Percentiles rank a stretch among this genome's conserved stretches.
These are phyloP conservation scores for Xanthoconium separans DNA, from an alignment of 1,284 basidiomycete genomes.

Conservation along the genomic window DNA sequence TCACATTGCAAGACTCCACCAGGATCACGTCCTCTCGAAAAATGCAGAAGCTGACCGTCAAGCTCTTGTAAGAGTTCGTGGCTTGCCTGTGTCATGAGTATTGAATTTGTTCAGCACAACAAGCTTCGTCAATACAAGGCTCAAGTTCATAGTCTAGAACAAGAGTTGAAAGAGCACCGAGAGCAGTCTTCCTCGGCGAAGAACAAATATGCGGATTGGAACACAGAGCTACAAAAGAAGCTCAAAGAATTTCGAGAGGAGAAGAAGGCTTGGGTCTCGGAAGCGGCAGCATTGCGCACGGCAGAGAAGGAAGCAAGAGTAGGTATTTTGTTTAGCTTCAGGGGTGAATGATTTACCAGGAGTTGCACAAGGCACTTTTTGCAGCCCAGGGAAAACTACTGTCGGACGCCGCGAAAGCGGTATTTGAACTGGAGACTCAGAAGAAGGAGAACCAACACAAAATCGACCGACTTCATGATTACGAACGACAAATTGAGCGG, in stretches of 20 bases:
- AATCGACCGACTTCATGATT: conserved; percentile 68
- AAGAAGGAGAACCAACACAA: conserved; percentile 73
- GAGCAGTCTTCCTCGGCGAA: conserved; percentile 62
- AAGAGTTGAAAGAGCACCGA: conserved; percentile 62
- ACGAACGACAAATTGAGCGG: conserved; percentile 72
- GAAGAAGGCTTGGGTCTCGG: conserved; percentile 62
- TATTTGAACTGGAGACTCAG: conserved; percentile 63
- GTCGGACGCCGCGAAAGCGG: conserved; percentile 55
- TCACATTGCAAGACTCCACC: conserved; percentile 75
- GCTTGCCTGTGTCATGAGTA: neutral
- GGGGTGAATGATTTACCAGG: conserved; percentile 4
- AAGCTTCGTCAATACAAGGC: conserved; percentile 70
- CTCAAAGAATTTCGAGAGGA: conserved; percentile 65
- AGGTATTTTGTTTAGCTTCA: conserved; percentile 3
- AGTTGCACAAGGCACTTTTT: conserved; percentile 54
- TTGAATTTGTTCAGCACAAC: conserved; percentile 56
- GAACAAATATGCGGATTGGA: conserved; percentile 72
- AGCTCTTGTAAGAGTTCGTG: conserved; percentile 56
- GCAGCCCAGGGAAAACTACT: conserved; percentile 66
- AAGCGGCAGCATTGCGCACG: conserved; percentile 60
- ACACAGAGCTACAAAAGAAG: conserved; percentile 64
- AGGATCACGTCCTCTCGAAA: conserved; percentile 67
- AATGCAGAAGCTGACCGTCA: conserved; percentile 78
- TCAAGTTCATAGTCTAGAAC: conserved; percentile 61
- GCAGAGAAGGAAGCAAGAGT: conserved; percentile 66